Conservation (phyloP, 352 stramenopile genomes). For the Plasmopara halstedii region DNA sequence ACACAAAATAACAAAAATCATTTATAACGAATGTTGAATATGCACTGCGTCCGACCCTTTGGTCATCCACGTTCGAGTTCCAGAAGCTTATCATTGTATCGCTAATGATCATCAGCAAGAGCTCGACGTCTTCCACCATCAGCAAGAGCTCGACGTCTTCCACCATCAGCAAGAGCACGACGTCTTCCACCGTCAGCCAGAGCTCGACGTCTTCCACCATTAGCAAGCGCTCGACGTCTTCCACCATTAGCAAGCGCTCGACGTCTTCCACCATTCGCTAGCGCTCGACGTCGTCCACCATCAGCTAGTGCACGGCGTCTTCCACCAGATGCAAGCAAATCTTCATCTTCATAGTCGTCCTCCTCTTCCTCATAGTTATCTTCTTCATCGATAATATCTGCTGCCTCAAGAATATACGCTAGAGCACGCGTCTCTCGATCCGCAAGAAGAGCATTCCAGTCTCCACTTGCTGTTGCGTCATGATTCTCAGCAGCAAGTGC, state of each 20-base stretch:
- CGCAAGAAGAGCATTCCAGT: conserved; percentile 7
- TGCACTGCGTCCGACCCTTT: background rate
- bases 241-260: no score
- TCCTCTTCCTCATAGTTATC: background rate
- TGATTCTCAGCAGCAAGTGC: conserved; percentile 7
- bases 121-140: background rate
- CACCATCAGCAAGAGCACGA: no score
- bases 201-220: background rate
- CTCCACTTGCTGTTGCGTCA: conserved; percentile 2
- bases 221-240: no score
- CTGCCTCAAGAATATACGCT: background rate
- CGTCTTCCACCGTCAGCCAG: no score
- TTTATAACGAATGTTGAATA: background rate
- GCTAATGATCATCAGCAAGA: no score
- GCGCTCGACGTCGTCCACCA: no score
- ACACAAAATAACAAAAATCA: background rate
- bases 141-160: background rate
- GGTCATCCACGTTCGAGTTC: background rate
- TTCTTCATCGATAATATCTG: background rate
- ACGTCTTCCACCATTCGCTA: no score
- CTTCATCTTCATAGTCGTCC: background rate
- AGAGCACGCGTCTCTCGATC: background rate
- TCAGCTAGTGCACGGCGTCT: background rate
- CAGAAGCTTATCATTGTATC: background rate
- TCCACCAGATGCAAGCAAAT: background rate